phyloP scores from a whole-genome alignment of 768 basidiomycete species.

The Crucibulum laeve region DNA sequence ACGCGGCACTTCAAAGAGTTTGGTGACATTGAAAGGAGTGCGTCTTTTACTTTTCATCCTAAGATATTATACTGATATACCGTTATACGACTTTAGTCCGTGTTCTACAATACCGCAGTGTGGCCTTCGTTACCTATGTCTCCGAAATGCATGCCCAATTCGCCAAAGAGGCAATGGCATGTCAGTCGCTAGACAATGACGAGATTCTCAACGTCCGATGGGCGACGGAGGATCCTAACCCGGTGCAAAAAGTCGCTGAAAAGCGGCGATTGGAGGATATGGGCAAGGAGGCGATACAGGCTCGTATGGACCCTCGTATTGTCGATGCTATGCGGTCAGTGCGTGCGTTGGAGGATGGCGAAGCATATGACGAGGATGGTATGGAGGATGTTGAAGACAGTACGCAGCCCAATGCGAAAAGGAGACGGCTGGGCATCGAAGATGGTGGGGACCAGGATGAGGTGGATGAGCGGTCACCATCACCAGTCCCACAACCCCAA shows the following conservation, averaged over 20 bases:
- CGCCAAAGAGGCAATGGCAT: slow-evolving; percentile 98
- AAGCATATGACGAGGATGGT: slow-evolving; percentile 33
- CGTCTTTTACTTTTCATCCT: slow-evolving; percentile 23
- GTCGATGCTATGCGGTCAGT: slow-evolving; percentile 86
- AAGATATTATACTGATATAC: neutral
- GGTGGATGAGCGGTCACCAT: slow-evolving; percentile 9
- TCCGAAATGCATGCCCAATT: slow-evolving; percentile 87
- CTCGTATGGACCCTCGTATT: slow-evolving; percentile 81
- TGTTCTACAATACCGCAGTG: slow-evolving; percentile 88
- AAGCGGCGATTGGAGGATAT: slow-evolving; percentile 77
- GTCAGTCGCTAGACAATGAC: slow-evolving; percentile 94
- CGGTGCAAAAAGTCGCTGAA: slow-evolving; percentile 81
- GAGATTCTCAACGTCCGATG: slow-evolving; percentile 98
- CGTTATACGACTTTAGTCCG: slow-evolving; percentile 49
- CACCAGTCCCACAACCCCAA: slow-evolving; percentile 16
- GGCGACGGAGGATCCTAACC: slow-evolving; percentile 99
- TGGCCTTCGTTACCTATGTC: slow-evolving; percentile 95
- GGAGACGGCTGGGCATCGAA: slow-evolving; percentile 28
- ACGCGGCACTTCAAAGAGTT: slow-evolving; percentile 92
- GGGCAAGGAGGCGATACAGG: slow-evolving; percentile 83
- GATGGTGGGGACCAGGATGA: slow-evolving; percentile 28
- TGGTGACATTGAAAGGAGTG: slow-evolving; percentile 90
- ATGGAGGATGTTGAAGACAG: slow-evolving; percentile 26
- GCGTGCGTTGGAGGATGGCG: slow-evolving; percentile 86
- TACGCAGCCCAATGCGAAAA: slow-evolving; percentile 26